Conservation (phyloP, 192 early-diverging fungal species). For the Entophlyctis luteolus region DNA sequence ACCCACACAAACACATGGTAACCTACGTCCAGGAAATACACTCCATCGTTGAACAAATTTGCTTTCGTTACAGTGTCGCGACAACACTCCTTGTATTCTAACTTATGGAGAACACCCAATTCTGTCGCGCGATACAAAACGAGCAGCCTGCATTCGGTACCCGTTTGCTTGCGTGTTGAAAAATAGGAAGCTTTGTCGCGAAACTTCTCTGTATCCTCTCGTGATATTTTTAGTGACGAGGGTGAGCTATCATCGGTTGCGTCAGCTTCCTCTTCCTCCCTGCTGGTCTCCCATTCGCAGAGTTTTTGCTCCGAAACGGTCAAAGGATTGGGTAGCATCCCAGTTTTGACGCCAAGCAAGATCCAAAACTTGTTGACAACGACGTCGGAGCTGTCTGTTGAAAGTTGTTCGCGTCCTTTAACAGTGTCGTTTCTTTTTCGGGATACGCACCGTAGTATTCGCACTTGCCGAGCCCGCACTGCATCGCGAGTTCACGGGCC, state of each 20-base stretch:
- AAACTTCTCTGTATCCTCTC: not conserved
- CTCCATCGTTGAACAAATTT: constrained; percentile 59
- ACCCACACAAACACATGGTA: constrained; percentile 36
- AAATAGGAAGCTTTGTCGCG: not conserved
- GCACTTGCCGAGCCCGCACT: constrained; percentile 1
- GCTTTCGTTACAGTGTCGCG: constrained; percentile 36
- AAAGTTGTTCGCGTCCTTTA: no score
- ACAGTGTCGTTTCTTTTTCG: no score
- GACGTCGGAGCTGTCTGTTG: not conserved
- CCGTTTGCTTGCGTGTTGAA: not conserved
- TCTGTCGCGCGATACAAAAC: not conserved
- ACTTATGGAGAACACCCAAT: not conserved
- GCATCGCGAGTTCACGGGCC: constrained; percentile 14
- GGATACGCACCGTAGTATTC: constrained; percentile 7
- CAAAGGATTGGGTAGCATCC: not conserved
- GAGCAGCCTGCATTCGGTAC: not conserved
- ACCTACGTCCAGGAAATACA: constrained; percentile 65
- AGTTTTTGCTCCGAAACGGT: not conserved
- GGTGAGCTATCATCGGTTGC: not conserved
- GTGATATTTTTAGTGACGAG: not conserved
- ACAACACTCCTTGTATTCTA: constrained; percentile 43
- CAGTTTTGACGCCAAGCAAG: not conserved
- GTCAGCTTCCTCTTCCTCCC: not conserved
- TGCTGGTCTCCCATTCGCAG: constrained; percentile 1
- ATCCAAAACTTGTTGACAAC: constrained; percentile 19